Evolutionary conservation across 2,329 filamentous ascomycete species (phyloP), one percentile per base, ranked within the genome.

Genomic region (Fusarium sambucinum): DNA sequence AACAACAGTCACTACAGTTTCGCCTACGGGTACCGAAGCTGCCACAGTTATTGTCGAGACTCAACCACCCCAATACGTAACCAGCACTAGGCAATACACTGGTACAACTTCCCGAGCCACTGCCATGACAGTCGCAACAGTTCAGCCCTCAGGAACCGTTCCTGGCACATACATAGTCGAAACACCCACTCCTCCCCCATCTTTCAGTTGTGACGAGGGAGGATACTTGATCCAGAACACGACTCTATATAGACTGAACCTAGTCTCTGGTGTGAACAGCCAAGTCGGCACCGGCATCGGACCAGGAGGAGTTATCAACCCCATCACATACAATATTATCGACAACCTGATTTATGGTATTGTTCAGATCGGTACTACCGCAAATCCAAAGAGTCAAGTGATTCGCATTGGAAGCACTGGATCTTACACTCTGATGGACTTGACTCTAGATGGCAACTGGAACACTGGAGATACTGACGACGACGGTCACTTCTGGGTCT

Each of bases 171-270:
- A 52, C 29, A 41, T 54, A 3, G 59, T 63, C 7, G 59, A 63
- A 27, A 63, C 59, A 0, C 59, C 59, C 7, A 32, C 21, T 5
- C 21, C 59, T 4, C 59, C 58, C 13, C 59, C 59, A 17, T 10
- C 59, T 11, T 63, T 63, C 21, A 56, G 30, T 3, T 63, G 59
- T 40, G 59, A 63, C 10, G 59, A 56, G 30, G 59, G 59, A 17
- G 59, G 59, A 11, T 63, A 63, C 30, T n/a, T 63, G 58, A 63
- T 63, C 8, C 59, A 63, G 27, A 10, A 38, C 6, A 46, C 45
- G 11, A 63, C 58, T 14, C 58, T 63, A 0, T 63, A 63, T 12
- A 25, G 59, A 17, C 25, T 63, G 2, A 63, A 63, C 2, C 11
- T 63, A 1, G 42, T 57, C 4, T 57, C 48, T 2, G 59, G 59